Base-by-base conservation (phyloP, 129 eudicot genomes). In the Centaurea solstitialis region DNA sequence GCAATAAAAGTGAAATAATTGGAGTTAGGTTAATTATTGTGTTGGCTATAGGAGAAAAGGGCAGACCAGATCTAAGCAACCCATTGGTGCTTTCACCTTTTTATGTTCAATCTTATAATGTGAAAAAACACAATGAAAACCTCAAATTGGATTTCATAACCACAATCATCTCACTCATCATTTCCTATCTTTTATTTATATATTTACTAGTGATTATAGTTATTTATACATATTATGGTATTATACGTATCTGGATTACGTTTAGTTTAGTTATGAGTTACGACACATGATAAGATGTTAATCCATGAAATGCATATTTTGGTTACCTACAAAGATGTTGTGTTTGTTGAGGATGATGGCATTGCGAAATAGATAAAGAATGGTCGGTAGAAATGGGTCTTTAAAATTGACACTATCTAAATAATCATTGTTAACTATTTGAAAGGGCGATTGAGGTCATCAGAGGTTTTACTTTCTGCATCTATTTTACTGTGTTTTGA, bases 21-120 rank as follows among this genome's bases (percentile, higher is more conserved):
- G 40, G 37, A 37, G 68, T 70, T 13, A 18, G 18, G 70, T 12
- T 41, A 45, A 81, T 81, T 18, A 81, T 74, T 74, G 57, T 81
- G 84, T 81, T 74, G 53, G 59, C 7, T 81, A 21, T 74, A 81
- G 50, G 7, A 17, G 10, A 50, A 80, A 80, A 64, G 67, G 50
- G 53, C 37, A 73, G 84, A 81, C 84, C 75, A 81, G 84, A 74
- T 81, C 84, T 81, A 81, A 57, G 75, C 18, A 81, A 74, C 26
- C 80, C 70, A 81, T 81, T 74, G 85, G 85, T 74, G 75, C 80
- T 53, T 40, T 53, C 9, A 35, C 69, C 79, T 81, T 81, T 81
- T 67, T 12, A 30, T 33, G 68, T 73, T 35, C 45, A 68, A 66
- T 74, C 61, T 45, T 81, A 45, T 81, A 43, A 47, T 74, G 40